phyloP scores from a whole-genome alignment of 768 basidiomycete species.

The Rubroboletus pulcherrimus region DNA sequence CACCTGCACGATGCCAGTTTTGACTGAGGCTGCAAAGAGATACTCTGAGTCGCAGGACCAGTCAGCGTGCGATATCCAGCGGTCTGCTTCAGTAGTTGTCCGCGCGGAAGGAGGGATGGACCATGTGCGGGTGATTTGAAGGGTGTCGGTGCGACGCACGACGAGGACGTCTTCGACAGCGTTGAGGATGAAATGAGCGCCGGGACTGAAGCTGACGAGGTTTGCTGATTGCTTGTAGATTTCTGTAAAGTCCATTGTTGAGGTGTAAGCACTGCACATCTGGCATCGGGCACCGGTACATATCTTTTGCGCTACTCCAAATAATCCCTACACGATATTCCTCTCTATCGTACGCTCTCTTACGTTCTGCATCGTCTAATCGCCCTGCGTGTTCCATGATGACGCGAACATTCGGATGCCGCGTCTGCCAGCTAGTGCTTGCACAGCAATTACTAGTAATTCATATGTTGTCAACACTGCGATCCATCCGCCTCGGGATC shows the following conservation, averaged over 20 bases:
- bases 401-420: background rate
- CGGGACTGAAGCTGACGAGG: conserved; percentile 82
- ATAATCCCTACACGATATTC: too few species aligned
- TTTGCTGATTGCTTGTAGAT: conserved; percentile 69
- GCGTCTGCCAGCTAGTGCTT: background rate
- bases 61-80: conserved; percentile 65
- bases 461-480: conserved; percentile 15
- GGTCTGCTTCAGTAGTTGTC: conserved; percentile 30
- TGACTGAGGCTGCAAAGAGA: conserved; percentile 76
- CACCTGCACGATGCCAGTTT: conserved; percentile 65
- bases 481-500: background rate
- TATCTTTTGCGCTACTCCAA: too few species aligned
- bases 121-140: conserved; percentile 83
- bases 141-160: conserved; percentile 77
- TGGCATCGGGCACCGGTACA: too few species aligned
- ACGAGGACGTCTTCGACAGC: conserved; percentile 77
- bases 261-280: background rate
- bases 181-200: conserved; percentile 81
- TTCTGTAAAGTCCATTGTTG: conserved; percentile 79
- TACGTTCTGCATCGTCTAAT: background rate
- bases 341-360: background rate
- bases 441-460: too few species aligned
- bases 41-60: conserved; percentile 92
- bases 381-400: background rate
- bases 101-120: conserved; percentile 54